Base-by-base conservation (phyloP, 352 stramenopile species). In the Phytopythium litorale region DNA sequence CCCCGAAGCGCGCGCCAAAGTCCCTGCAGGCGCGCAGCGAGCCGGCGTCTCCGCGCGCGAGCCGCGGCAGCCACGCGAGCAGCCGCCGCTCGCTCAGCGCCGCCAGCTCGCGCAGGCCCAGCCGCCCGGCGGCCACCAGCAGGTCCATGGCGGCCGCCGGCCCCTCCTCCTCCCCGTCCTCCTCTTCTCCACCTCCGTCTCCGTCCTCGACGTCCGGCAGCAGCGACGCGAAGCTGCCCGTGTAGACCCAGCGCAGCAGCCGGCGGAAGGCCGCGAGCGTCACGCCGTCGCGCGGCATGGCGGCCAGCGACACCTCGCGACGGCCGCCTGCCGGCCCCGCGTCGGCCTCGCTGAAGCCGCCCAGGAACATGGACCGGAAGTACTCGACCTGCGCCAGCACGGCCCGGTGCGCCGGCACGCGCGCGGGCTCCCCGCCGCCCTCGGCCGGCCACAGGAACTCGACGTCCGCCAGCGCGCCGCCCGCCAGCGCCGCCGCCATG, bases 311-410 rank as follows among this genome's bases (percentile, higher is more conserved):
- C 28, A 92, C 86, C 52, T 84, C 76, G 45, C 87, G 82, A n/a
- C 79, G 21, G 3, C 35, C 30, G 18, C 30, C 56, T 7, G 37
- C 56, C 9, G 40, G 59, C 16, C 33, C 32, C 16, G 53, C 25
- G 25, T 28, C 25, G 25, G 25, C 81, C 76, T 94, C 82, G 42
- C 80, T 84, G 48, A 94, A 94, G 18, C 84, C 79, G n/a, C 82
- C 84, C 5, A 81, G 79, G 56, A 94, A 90, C 82, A 94, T 91
- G 9, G 78, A 86, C 40, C 77, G 81, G 64, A 92, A 94, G 67
- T 94, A 94, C 19, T 86, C 70, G n/a, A 91, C 81, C 54, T 91
- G 79, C 0, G 78, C 79, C 15, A 94, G 72, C 33, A 94, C 69
- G 21, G 78, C 81, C 63, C 89, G 89, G 61, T 94, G 84, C 13